A percentile compares a stretch with the other conserved stretches of the same genome.
These are phyloP conservation scores for Aspergillus nomiae DNA, from an alignment of 2,329 filamentous ascomycete genomes.

Conservation along the genomic window DNA sequence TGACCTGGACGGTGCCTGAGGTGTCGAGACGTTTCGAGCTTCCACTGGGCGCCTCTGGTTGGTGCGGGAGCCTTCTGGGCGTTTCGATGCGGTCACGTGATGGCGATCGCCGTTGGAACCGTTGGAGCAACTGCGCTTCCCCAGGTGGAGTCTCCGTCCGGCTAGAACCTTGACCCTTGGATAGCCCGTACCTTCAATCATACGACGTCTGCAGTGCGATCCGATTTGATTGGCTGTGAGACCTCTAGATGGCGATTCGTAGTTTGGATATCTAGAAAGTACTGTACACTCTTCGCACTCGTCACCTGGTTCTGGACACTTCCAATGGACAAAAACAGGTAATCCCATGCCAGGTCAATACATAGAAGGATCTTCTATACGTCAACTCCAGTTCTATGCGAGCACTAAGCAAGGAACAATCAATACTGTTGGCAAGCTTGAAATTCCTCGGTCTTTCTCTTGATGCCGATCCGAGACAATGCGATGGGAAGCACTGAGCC, in stretches of 20 bases:
- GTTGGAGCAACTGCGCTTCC: not conserved
- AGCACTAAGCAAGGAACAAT: not conserved
- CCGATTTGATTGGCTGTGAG: not conserved
- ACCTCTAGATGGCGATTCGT: not conserved
- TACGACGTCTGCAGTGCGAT: not conserved
- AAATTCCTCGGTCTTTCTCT: not conserved
- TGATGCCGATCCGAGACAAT: not conserved
- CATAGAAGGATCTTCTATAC: not conserved
- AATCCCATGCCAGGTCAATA: not conserved
- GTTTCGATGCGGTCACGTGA: conserved; percentile 30
- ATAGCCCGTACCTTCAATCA: not conserved
- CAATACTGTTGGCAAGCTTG: not conserved
- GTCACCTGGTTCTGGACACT: not conserved
- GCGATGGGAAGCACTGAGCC: not conserved
- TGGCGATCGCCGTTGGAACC: not conserved
- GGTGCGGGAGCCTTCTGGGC: conserved; percentile 23
- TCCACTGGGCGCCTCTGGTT: conserved; percentile 4
- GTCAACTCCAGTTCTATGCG: not conserved
- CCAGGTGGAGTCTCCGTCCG: not conserved
- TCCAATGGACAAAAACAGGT: not conserved
- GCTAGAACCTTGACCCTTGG: not conserved
- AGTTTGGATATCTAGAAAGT: not conserved
- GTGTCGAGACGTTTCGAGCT: conserved; percentile 11
- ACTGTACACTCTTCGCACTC: not conserved
- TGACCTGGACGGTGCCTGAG: conserved; percentile 4